These are phyloP conservation scores for Geotrichum klebahnii DNA, from an alignment of 1,139 yeast genomes.

Conservation along the genomic window DNA sequence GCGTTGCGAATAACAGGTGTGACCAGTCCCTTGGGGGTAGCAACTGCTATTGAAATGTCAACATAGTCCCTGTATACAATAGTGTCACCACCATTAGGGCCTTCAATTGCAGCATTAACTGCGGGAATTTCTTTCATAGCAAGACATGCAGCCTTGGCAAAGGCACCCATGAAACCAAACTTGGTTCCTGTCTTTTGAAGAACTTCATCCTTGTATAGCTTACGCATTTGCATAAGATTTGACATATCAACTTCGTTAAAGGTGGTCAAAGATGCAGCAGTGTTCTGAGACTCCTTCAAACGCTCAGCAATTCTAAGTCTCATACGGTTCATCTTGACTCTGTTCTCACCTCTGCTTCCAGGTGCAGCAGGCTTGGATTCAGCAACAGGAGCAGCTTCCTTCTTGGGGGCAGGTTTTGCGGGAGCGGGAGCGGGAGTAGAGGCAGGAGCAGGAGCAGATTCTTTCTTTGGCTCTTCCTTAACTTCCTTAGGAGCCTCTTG, in stretches of 20 bases:
- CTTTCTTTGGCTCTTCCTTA: slow-evolving; percentile 31
- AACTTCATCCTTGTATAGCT: slow-evolving; percentile 92
- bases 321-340: slow-evolving; percentile 99
- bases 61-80: slow-evolving; percentile 94
- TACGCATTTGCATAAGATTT: slow-evolving; percentile 87
- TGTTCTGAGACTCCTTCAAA: slow-evolving; percentile 97
- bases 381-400: slow-evolving; percentile 32
- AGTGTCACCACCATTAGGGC: slow-evolving; percentile 67
- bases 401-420: no score
- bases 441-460: slow-evolving; percentile 36
- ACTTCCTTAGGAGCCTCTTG: no score
- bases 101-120: slow-evolving; percentile 90
- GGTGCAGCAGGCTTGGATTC: slow-evolving; percentile 46
- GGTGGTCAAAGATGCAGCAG: slow-evolving; percentile 96
- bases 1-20: slow-evolving; percentile 98
- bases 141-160: slow-evolving; percentile 86
- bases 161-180: slow-evolving; percentile 98
- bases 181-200: slow-evolving; percentile 91
- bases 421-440: no score
- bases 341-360: slow-evolving; percentile 76
- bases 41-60: slow-evolving; percentile 94
- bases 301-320: slow-evolving; percentile 98
- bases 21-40: slow-evolving; percentile 98
- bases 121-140: slow-evolving; percentile 96
- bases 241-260: slow-evolving; percentile 98